Evolutionary conservation across 129 eudicot species (phyloP).

Genomic region (Lonicera japonica): DNA sequence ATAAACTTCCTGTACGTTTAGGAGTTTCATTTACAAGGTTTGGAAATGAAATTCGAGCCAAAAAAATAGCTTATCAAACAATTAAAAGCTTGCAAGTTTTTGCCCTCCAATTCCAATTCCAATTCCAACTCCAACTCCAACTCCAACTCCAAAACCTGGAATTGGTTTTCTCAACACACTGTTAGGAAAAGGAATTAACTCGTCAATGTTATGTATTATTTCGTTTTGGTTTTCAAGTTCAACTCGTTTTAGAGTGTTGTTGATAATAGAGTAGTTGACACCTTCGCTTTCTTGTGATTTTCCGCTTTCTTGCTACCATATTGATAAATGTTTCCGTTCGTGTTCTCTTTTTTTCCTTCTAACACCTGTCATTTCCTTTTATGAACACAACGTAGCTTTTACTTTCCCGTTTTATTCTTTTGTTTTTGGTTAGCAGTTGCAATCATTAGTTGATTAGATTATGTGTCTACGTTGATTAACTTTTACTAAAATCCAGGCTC

Average conservation of each 20-base stretch:
- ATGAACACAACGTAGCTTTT: slow-evolving; percentile 14
- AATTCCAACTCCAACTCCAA: no score
- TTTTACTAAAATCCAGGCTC: slow-evolving; percentile 16
- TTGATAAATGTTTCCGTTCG: not conserved
- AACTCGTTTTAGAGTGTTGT: not conserved
- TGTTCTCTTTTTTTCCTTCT: slow-evolving; percentile 15
- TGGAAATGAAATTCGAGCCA: no score
- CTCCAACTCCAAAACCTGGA: no score
- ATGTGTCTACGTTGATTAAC: slow-evolving; percentile 25
- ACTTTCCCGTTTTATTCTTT: slow-evolving; percentile 13
- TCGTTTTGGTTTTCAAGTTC: not conserved
- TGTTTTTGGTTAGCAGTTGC: slow-evolving; percentile 31
- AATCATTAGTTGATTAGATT: slow-evolving; percentile 26
- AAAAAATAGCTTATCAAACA: no score
- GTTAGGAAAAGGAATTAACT: no score
- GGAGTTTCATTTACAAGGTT: no score
- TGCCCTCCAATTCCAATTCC: no score
- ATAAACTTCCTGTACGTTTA: no score
- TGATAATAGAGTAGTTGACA: not conserved
- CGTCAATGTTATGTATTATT: not conserved
- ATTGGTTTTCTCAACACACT: no score
- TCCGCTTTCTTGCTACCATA: not conserved
- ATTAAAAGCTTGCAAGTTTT: no score
- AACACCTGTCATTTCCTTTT: slow-evolving; percentile 10
- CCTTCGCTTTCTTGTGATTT: not conserved